Evolutionary conservation across 129 eudicot genomes (phyloP), one percentile per base, ranked within the genome.

Genomic region (Chrysanthemum seticuspe): DNA sequence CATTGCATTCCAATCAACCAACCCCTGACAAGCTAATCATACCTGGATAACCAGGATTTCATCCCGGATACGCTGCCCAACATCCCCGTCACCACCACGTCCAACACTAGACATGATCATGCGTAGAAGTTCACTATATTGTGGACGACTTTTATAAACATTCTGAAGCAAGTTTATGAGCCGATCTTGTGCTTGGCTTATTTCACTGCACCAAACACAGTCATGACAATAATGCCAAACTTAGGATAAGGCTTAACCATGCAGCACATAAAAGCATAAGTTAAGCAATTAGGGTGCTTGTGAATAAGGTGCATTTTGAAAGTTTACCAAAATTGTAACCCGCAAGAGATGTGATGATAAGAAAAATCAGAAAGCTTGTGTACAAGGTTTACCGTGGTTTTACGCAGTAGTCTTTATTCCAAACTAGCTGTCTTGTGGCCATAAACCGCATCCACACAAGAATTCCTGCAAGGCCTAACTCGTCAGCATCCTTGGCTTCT

Each of bases 71-170:
- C 99, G 78, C 83, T 95, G 99, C 56, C 99, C 99, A 8, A 95
- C 99, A 85, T 95, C 97, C 67, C 99, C 99, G 76, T 95, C 92
- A 76, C 97, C 99, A 67, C 99, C 99, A 73, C 97, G 97, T 34
- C 99, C 99, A 78, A 95, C 96, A 81, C 94, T 88, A 25, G 99
- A 86, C 99, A 95, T 72, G 74, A 91, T 88, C 99, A 95, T 85
- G 2, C 97, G 85, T 63, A 90, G 13, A 78, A 91, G 84, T 83
- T 95, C 97, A 70, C 89, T 94, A 68, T 91, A 88, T 77, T 82
- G 87, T 50, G 97, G 96, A 63, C 68, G 65, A 76, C 34, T 80
- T 80, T 3, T 68, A 76, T 84, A 95, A 73, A 82, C 82, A 82
- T 85, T 82, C 87, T 95, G 91, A 68, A 95, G 87, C 79, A 82